These are phyloP conservation scores for Cladophialophora carrionii DNA, from an alignment of 2,329 filamentous ascomycete genomes.

Conservation along the genomic window DNA sequence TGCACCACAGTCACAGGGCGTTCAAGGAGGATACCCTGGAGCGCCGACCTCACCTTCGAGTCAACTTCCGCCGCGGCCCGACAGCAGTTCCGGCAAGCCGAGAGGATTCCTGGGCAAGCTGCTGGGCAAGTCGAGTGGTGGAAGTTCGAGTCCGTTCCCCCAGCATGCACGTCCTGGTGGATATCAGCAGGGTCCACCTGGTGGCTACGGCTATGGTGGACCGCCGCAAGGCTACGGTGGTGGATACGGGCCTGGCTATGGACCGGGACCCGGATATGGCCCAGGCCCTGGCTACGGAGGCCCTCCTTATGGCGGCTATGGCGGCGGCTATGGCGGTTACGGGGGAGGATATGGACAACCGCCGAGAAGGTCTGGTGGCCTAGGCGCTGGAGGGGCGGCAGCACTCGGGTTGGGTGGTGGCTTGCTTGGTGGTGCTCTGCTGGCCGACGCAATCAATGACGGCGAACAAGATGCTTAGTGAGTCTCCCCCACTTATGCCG, in stretches of 20 bases:
- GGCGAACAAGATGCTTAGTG: slow-evolving; percentile 45
- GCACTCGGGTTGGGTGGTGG: slow-evolving; percentile 81
- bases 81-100: slow-evolving; percentile 45
- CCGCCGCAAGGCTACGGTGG: slow-evolving; percentile 41
- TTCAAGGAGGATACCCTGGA: slow-evolving; percentile 37
- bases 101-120: slow-evolving; percentile 56
- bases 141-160: slow-evolving; percentile 33
- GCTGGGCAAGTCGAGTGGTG: slow-evolving; percentile 48
- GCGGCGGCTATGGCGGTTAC: slow-evolving; percentile 36
- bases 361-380: slow-evolving; percentile 52
- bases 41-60: slow-evolving; percentile 48
- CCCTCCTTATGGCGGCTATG: slow-evolving; percentile 41
- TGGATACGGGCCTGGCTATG: slow-evolving; percentile 38
- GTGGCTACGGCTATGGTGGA: slow-evolving; percentile 31
- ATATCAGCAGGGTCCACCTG: slow-evolving; percentile 25
- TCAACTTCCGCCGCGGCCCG: slow-evolving; percentile 40
- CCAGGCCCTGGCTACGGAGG: slow-evolving; percentile 39
- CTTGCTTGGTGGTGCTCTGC: slow-evolving; percentile 73
- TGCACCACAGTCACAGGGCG: slow-evolving; percentile 29
- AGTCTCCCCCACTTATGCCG: neutral
- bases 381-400: slow-evolving; percentile 74
- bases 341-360: slow-evolving; percentile 44
- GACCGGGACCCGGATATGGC: slow-evolving; percentile 44
- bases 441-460: slow-evolving; percentile 69
- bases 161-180: slow-evolving; percentile 32